Evolutionary conservation across 2,329 filamentous ascomycete species (phyloP), one percentile per base, ranked within the genome.

Genomic region (Beauveria pseudobassiana): DNA sequence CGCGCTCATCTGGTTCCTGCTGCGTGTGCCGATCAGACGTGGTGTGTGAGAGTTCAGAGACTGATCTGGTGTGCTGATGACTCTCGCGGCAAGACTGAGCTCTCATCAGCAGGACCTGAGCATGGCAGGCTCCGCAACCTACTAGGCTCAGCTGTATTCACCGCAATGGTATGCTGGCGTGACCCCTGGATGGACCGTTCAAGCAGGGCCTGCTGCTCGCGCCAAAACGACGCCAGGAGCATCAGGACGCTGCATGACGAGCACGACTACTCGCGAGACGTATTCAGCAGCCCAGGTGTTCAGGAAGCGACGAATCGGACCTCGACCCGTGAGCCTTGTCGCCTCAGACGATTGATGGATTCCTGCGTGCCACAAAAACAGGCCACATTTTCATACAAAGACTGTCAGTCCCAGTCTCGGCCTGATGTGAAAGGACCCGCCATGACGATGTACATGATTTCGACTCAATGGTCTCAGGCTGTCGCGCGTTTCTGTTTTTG

Each of bases 141-240:
- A n/a, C n/a, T n/a, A 10, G 70, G 64, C 34, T 77, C 77, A 3
- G 75, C 74, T 7, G 76, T n/a, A n/a, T 78, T 46, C 79, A 82
- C 62, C 79, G 80, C 61, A 82, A 78, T 64, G 82, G 81, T 69
- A 76, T 77, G 50, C 70, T 87, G n/a, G n/a, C n/a, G n/a, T 59
- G 85, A 88, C 68, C 85, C 85, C 38, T 78, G 85, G 50, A 81
- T 87, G 75, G 82, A 87, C 67, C 85, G 0, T 86, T 82, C 64
- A 79, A 82, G 53, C 77, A 79, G 42, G 81, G 80, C 20, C 74
- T 86, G 14, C n/a, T 87, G 87, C 69, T 74, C 76, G 49, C 77
- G 81, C 34, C 34, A 38, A 28, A 85, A 80, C 14, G 82, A 84
- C 67, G 80, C 80, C 64, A 85, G 87, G 69, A 87, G 84, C 69